Base-by-base conservation (phyloP, 2,329 filamentous ascomycete species). In the Fusarium aywerte region DNA sequence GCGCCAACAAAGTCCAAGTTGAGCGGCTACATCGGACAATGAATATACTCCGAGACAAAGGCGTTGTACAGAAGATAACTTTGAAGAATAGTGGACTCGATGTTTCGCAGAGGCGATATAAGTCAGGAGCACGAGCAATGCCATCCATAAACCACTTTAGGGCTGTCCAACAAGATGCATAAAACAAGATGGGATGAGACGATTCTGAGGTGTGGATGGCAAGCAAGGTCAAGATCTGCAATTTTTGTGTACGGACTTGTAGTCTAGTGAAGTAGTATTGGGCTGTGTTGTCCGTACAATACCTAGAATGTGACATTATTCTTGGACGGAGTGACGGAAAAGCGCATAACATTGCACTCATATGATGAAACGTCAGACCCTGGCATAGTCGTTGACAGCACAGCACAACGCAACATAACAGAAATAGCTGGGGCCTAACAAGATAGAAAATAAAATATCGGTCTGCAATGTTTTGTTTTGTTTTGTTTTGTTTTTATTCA, bases 361-460 rank as follows among this genome's bases (percentile, higher is more conserved):
- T 44, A 49, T 57, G 67, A 52, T 67, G 67, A 69, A 69, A 69
- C 67, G 51, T 39, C 45, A 61, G 33, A 67, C 58, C 66, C 65
- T 33, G 66, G 66, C 51, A 25, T 44, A 62, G 66, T 60, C 61
- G 51, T n/a, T 59, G 67, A 68, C 63, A 65, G 49, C 67, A 65
- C 64, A 70, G 7, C 27, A 9, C 45, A 49, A 49, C 16, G 25
- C 31, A 18, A 48, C 21, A 32, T 9, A 33, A 32, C 59, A 70
- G 55, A 40, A 66, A 62, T 53, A 58, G 38, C 45, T 55, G 47
- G 47, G 20, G 45, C 32, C n/a, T 18, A 36, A 25, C 31, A 25
- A 38, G 32, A 16, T 36, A 21, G 27, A 27, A 15, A 49, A 36
- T 20, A 49, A 38, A 49, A 16, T 48, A 65, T 67, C 62, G 66